These are phyloP conservation scores for Aspergillus biplanus DNA, from an alignment of 495 filamentous ascomycete genomes.

Conservation along the genomic window DNA sequence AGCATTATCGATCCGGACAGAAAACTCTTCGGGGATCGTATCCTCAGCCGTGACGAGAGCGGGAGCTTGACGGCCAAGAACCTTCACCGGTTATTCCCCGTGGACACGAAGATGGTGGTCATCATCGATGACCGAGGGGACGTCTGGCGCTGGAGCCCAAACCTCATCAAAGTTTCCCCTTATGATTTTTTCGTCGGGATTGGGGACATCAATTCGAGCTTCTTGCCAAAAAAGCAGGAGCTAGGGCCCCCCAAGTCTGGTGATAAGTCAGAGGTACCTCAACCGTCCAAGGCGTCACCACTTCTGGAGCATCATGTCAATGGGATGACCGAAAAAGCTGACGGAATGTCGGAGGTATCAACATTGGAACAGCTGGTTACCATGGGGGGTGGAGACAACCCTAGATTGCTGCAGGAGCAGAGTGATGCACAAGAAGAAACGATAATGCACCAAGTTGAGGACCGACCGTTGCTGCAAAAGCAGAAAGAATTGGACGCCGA, in stretches of 20 bases:
- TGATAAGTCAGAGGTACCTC: slow-evolving; percentile 24
- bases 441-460: slow-evolving; percentile 84
- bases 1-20: slow-evolving; percentile 89
- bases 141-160: slow-evolving; percentile 94
- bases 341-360: slow-evolving; percentile 45
- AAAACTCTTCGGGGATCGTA: slow-evolving; percentile 89
- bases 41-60: slow-evolving; percentile 95
- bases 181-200: slow-evolving; percentile 99
- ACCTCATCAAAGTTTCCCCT: slow-evolving; percentile 90
- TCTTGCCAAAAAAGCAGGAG: slow-evolving; percentile 87
- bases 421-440: slow-evolving; percentile 80
- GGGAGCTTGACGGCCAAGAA: slow-evolving; percentile 89
- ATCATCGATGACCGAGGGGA: slow-evolving; percentile 98
- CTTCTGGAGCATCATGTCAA: slow-evolving; percentile 41
- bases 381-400: slow-evolving; percentile 76
- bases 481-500: slow-evolving; percentile 87
- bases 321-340: slow-evolving; percentile 34
- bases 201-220: slow-evolving; percentile 98
- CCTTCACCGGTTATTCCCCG: slow-evolving; percentile 88
- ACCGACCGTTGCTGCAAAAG: slow-evolving; percentile 82
- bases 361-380: slow-evolving; percentile 75
- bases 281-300: slow-evolving; percentile 25
- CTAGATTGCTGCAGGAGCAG: slow-evolving; percentile 71
- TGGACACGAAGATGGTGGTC: slow-evolving; percentile 98
- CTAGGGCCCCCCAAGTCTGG: slow-evolving; percentile 43